Evolutionary conservation across 2,329 filamentous ascomycete genomes (phyloP).

Genomic region (Stemphylium lycopersici): DNA sequence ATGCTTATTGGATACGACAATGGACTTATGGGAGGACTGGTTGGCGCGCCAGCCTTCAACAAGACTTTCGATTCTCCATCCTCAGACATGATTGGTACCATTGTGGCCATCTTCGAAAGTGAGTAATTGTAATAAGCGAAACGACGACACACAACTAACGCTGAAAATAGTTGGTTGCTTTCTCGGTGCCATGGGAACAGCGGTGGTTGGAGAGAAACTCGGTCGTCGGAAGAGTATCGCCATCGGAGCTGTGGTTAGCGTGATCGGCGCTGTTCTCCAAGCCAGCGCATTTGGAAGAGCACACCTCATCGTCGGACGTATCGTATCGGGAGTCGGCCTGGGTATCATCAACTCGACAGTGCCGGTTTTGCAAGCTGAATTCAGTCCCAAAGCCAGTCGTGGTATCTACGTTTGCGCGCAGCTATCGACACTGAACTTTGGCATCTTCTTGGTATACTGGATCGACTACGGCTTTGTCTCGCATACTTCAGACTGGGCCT

Average conservation of each 20-base stretch:
- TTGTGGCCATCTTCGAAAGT: constrained; percentile 31
- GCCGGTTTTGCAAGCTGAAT: constrained; percentile 23
- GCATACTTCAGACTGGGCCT: constrained; percentile 23
- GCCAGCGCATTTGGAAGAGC: constrained; percentile 18
- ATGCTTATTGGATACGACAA: constrained; percentile 60
- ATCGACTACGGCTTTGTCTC: constrained; percentile 23
- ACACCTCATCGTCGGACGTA: constrained; percentile 24
- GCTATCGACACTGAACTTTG: constrained; percentile 23
- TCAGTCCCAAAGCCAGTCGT: constrained; percentile 25
- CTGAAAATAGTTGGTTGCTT: constrained; percentile 48
- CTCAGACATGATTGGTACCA: constrained; percentile 24
- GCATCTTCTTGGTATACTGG: constrained; percentile 25
- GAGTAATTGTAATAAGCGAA: background rate
- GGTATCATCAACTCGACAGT: constrained; percentile 26
- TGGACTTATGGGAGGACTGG: constrained; percentile 70
- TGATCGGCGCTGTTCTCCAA: constrained; percentile 22
- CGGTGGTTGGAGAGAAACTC: constrained; percentile 60
- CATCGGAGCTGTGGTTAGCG: constrained; percentile 21
- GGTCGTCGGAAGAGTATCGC: constrained; percentile 49
- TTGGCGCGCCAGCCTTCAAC: constrained; percentile 69
- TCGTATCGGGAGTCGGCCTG: constrained; percentile 40
- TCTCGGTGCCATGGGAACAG: constrained; percentile 43
- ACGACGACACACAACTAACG: background rate
- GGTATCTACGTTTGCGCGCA: constrained; percentile 27
- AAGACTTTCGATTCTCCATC: constrained; percentile 21